phyloP scores from a whole-genome alignment of 2,329 filamentous ascomycete genomes.

The Purpureocillium lavendulum region DNA sequence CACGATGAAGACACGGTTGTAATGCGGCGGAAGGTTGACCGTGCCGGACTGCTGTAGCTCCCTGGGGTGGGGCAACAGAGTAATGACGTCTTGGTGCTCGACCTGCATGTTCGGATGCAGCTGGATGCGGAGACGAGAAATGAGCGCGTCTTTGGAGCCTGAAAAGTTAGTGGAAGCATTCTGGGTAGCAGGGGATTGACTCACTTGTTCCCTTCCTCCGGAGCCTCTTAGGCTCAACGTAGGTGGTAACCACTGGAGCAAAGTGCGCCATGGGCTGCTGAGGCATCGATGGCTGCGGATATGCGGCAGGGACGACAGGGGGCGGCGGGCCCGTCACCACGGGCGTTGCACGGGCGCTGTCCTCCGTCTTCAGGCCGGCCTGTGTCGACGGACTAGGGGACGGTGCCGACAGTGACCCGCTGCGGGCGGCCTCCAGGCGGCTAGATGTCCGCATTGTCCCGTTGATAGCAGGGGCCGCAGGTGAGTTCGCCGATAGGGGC shows the following conservation, averaged over 20 bases:
- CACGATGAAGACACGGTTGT: conserved; percentile 64
- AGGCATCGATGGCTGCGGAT: conserved; percentile 6
- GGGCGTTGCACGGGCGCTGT: conserved; percentile 9
- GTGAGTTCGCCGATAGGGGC: conserved; percentile 24
- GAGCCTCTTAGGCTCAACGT: conserved; percentile 26
- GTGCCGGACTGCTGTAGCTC: conserved; percentile 66
- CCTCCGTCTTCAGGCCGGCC: conserved; percentile 26
- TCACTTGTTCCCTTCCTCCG: conserved; percentile 35
- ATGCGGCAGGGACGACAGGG: conserved; percentile 6
- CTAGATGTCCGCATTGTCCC: conserved; percentile 11
- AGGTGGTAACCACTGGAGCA: conserved; percentile 18
- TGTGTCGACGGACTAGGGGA: conserved; percentile 37
- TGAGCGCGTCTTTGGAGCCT: conserved; percentile 54
- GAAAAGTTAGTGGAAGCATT: conserved; percentile 12
- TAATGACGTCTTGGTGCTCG: conserved; percentile 52
- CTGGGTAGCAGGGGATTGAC: background rate
- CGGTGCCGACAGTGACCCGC: conserved; percentile 25
- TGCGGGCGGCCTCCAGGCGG: conserved; percentile 30
- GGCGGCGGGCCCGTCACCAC: conserved; percentile 5
- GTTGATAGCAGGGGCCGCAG: conserved; percentile 15
- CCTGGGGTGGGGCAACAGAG: conserved; percentile 56
- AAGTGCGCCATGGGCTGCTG: conserved; percentile 12
- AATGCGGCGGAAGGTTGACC: conserved; percentile 57
- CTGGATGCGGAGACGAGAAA: conserved; percentile 56
- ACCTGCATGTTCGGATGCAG: conserved; percentile 60